These are phyloP conservation scores for Leishmania amazonensis DNA, from an alignment of 208 protist genomes.

Conservation along the genomic window DNA sequence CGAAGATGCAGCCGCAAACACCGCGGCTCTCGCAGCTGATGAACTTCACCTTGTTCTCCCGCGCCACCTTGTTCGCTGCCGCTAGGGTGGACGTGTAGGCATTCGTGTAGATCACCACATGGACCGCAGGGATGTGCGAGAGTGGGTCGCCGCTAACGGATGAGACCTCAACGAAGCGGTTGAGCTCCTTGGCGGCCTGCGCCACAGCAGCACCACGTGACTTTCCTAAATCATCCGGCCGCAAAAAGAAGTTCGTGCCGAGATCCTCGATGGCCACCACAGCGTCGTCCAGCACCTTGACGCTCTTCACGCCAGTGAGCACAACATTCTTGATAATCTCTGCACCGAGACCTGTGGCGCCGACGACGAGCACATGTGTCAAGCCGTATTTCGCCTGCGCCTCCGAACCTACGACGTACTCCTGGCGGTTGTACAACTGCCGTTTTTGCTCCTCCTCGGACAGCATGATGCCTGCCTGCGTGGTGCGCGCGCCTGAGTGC, in stretches of 20 bases:
- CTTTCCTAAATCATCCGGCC: constrained; percentile 58
- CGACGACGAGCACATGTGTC: constrained; percentile 88
- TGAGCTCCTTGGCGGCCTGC: constrained; percentile 80
- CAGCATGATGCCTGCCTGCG: constrained; percentile 16
- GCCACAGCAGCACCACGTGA: constrained; percentile 58
- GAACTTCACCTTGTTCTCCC: constrained; percentile 70
- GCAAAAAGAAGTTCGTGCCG: constrained; percentile 86
- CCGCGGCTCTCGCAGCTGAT: constrained; percentile 85
- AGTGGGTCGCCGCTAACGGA: constrained; percentile 35
- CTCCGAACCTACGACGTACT: constrained; percentile 92
- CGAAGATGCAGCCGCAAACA: constrained; percentile 79
- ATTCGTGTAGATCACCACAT: constrained; percentile 87
- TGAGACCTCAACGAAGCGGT: constrained; percentile 83
- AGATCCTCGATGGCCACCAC: constrained; percentile 53
- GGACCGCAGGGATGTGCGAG: constrained; percentile 25
- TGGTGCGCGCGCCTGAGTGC: not conserved
- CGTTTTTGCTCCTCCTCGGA: constrained; percentile 64
- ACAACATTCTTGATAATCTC: constrained; percentile 93
- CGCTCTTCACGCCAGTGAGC: constrained; percentile 79
- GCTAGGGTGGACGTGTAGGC: constrained; percentile 55
- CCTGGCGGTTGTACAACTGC: constrained; percentile 93
- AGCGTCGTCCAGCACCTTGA: constrained; percentile 67
- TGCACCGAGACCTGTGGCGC: constrained; percentile 73
- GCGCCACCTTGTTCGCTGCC: constrained; percentile 60
- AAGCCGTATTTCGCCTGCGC: constrained; percentile 84